Evolutionary conservation across 2,329 filamentous ascomycete genomes (phyloP).

Genomic region (Xylariaceae sp.): DNA sequence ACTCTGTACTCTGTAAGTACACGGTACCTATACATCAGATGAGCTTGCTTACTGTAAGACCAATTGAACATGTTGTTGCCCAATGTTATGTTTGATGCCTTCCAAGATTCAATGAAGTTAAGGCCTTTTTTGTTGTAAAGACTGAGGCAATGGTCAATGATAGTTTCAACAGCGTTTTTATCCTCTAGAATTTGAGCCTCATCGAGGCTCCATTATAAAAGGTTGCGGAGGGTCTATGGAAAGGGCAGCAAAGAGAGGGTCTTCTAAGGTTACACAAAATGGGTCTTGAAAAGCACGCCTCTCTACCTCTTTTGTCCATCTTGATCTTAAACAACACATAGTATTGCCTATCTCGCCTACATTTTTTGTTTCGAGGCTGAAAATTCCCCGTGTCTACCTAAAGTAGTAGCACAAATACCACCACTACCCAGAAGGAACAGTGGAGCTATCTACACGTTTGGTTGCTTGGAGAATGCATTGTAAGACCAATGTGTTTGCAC

Average conservation of each 20-base stretch:
- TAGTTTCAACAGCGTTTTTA: too few species aligned
- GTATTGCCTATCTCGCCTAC: neutral
- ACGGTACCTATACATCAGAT: too few species aligned
- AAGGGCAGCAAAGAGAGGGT: constrained; percentile 19
- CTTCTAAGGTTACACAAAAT: constrained; percentile 27
- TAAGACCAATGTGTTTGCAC: neutral
- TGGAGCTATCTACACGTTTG: too few species aligned
- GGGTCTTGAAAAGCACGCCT: constrained; percentile 23
- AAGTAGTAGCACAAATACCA: constrained; percentile 28
- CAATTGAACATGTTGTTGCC: too few species aligned
- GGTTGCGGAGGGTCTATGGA: constrained; percentile 21
- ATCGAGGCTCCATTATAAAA: constrained; percentile 21
- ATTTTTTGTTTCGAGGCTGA: constrained; percentile 20
- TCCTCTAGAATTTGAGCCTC: constrained; percentile 23
- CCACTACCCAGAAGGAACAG: too few species aligned
- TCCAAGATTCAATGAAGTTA: too few species aligned
- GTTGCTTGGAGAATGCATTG: too few species aligned
- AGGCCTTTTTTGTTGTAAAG: too few species aligned
- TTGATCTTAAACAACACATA: neutral
- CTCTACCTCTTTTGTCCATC: constrained; percentile 7
- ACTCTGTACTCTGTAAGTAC: too few species aligned
- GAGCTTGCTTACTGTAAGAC: too few species aligned
- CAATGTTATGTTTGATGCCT: too few species aligned
- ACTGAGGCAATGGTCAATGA: too few species aligned
- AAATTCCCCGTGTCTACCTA: constrained; percentile 24